These are phyloP conservation scores for Litchi chinensis DNA, from an alignment of 345 rosid species.

Conservation along the genomic window DNA sequence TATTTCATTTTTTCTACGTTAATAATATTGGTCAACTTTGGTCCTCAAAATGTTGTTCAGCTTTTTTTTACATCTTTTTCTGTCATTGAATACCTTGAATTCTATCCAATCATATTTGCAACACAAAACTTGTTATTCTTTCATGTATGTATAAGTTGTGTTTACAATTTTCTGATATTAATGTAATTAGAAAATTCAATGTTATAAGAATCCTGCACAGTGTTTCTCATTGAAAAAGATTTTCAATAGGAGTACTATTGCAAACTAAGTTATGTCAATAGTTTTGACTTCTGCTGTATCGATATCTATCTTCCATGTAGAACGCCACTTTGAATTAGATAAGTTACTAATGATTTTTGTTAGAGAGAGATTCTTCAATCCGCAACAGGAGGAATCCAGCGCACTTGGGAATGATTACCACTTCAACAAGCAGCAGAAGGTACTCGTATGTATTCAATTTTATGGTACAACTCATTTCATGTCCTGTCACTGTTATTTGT, in stretches of 20 bases:
- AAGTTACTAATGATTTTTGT: background rate
- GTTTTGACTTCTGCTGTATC: background rate
- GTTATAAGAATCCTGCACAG: constrained; percentile 3
- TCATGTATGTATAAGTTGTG: too few relatives aligned
- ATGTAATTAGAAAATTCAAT: background rate
- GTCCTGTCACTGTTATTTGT: background rate
- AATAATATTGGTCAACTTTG: background rate
- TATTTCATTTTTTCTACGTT: background rate
- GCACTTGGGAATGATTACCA: background rate
- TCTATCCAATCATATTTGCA: background rate
- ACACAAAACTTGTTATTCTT: background rate
- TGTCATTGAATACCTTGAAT: background rate
- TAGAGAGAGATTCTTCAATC: constrained; percentile 37
- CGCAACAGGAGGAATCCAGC: constrained; percentile 13
- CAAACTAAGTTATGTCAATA: background rate
- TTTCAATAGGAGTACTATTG: background rate
- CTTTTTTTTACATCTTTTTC: too few relatives aligned
- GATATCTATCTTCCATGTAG: background rate
- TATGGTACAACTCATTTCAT: background rate
- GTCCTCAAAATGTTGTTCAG: background rate
- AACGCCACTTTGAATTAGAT: background rate
- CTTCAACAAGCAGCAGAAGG: constrained; percentile 8
- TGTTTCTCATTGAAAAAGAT: background rate
- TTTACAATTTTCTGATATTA: too few relatives aligned
- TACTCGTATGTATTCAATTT: background rate